These are phyloP conservation scores for Fomitopsis pulvina DNA, from an alignment of 768 basidiomycete species.

Conservation along the genomic window DNA sequence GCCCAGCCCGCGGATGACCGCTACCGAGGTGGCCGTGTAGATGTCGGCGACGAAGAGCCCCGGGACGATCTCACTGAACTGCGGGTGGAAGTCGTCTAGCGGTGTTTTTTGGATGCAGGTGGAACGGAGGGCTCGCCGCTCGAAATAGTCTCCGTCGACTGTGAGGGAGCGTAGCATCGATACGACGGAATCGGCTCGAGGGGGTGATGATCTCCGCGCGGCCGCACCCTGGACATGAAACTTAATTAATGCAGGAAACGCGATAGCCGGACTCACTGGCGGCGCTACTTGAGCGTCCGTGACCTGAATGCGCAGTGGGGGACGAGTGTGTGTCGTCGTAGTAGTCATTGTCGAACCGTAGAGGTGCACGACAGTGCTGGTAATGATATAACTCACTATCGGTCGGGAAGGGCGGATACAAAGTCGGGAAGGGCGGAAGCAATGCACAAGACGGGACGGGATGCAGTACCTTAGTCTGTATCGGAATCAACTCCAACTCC, in stretches of 20 bases:
- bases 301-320: too few relatives aligned
- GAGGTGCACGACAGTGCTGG: too few relatives aligned
- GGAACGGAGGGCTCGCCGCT: constrained; percentile 14
- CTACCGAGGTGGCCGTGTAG: constrained; percentile 20
- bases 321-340: too few relatives aligned
- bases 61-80: constrained; percentile 24
- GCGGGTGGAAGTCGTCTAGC: constrained; percentile 18
- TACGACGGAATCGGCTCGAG: constrained; percentile 8
- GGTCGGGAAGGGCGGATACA: too few relatives aligned
- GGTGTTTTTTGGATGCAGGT: constrained; percentile 17
- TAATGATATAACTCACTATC: too few relatives aligned
- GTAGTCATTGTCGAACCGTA: too few relatives aligned
- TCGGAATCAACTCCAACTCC: too few relatives aligned
- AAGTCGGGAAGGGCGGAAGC: too few relatives aligned
- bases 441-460: too few relatives aligned
- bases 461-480: too few relatives aligned
- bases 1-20: constrained; percentile 14
- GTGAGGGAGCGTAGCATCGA: constrained; percentile 16
- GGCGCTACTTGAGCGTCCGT: neutral
- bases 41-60: constrained; percentile 23
- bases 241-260: neutral
- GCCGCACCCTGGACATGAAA: neutral
- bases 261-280: neutral
- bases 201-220: constrained; percentile 5
- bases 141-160: constrained; percentile 18